phyloP scores from a whole-genome alignment of 768 basidiomycete species.

The Rhizopogon roseolus region DNA sequence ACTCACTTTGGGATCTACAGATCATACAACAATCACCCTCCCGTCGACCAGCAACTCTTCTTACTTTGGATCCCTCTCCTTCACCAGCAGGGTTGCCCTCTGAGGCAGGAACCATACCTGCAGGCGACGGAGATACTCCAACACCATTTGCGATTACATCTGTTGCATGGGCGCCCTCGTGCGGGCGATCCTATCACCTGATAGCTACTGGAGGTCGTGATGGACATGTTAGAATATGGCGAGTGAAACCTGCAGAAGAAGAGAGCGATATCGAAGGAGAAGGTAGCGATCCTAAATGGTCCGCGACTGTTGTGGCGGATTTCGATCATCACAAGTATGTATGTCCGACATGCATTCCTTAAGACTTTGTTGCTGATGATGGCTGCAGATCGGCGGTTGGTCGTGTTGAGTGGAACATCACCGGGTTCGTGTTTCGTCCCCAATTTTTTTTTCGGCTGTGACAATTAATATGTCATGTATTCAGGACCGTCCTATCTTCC shows the following conservation, averaged over 20 bases:
- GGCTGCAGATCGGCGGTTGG: slow-evolving; percentile 61
- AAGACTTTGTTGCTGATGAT: slow-evolving; percentile 6
- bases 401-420: slow-evolving; percentile 93
- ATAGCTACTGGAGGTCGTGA: slow-evolving; percentile 88
- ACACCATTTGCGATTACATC: slow-evolving; percentile 67
- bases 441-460: neutral
- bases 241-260: slow-evolving; percentile 58
- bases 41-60: slow-evolving; percentile 59
- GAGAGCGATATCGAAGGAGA: slow-evolving; percentile 39
- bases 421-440: slow-evolving; percentile 45
- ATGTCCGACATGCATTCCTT: slow-evolving; percentile 12
- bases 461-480: neutral
- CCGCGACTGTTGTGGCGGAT: slow-evolving; percentile 71
- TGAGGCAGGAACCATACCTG: slow-evolving; percentile 18
- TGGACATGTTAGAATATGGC: slow-evolving; percentile 89
- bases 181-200: slow-evolving; percentile 91
- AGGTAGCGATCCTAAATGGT: slow-evolving; percentile 50
- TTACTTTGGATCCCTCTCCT: slow-evolving; percentile 49
- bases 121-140: slow-evolving; percentile 30
- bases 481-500: slow-evolving; percentile 76
- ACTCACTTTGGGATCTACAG: slow-evolving; percentile 29
- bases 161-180: slow-evolving; percentile 91
- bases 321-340: slow-evolving; percentile 84
- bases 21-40: slow-evolving; percentile 71
- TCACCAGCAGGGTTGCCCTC: slow-evolving; percentile 9